These are phyloP conservation scores for Stephania japonica DNA, from an alignment of 164 flowering plant species.

Conservation along the genomic window DNA sequence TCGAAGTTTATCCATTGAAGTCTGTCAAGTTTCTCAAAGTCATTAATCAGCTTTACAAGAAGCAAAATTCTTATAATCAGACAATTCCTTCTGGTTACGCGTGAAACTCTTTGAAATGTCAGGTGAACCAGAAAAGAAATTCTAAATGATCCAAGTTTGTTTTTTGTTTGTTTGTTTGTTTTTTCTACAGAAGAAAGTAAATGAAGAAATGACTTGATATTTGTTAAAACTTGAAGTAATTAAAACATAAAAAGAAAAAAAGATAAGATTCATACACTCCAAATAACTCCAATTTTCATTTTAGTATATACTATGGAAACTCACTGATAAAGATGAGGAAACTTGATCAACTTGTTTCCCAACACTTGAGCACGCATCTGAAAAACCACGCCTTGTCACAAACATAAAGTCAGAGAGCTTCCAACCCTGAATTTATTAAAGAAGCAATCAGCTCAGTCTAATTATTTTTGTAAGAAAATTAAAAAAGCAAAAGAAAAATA, in stretches of 20 bases:
- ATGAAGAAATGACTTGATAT: neutral
- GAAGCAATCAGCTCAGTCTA: slow-evolving; percentile 3
- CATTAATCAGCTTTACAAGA: no score
- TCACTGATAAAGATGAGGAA: slow-evolving; percentile 59
- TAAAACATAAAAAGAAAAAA: neutral
- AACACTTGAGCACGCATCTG: slow-evolving; percentile 62
- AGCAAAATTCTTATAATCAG: neutral
- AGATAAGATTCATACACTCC: neutral
- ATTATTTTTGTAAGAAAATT: neutral
- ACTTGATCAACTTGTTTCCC: slow-evolving; percentile 74
- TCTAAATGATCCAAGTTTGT: no score
- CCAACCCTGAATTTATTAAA: slow-evolving; percentile 74
- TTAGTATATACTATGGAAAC: slow-evolving; percentile 19
- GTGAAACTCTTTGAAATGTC: neutral
- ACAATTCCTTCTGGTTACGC: neutral
- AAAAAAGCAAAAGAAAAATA: neutral
- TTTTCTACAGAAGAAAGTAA: neutral
- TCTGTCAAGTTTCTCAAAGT: no score
- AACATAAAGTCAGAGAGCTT: slow-evolving; percentile 88
- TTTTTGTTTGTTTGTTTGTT: no score
- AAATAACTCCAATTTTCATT: neutral
- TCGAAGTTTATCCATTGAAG: neutral
- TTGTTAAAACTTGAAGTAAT: neutral
- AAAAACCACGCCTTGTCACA: slow-evolving; percentile 74
- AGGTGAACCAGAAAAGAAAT: neutral